Evolutionary conservation across 805 yeast species (phyloP), one percentile per base, ranked within the genome.

Genomic region (Lachancea meyersii): DNA sequence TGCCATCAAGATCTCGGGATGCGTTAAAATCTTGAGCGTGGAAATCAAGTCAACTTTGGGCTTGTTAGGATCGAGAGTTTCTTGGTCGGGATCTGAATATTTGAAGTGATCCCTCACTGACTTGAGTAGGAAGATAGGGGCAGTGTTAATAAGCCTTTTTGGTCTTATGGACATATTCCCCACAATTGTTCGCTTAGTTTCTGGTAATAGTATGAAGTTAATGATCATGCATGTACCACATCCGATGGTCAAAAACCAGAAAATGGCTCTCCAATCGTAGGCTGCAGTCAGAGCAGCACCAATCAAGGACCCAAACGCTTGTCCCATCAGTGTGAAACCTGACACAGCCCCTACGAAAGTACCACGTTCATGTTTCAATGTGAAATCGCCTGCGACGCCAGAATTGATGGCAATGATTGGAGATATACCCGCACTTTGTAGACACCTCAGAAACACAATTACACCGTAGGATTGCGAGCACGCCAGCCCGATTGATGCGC

Each of bases 81-180:
- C 55, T 28, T 32, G 43, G 39, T 54, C 69, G 33, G 62, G 72
- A 20, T 48, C 35, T 40, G 58, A 55, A 17, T 55, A 44, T 20
- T 49, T 63, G 52, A 61, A 53, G 40, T 48, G 37, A 32, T 39
- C 45, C 43, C 44, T 40, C 7, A 57, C 52, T 2, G 44, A 14
- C 10, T 53, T 54, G 32, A 51, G 35, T 27, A 38, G 48, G 31
- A 76, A 57, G 1, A 75, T 55, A 0, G 80, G 79, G 3, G 79
- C 70, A 32, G 55, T 62, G 48, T 76, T 70, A 8, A 72, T 22
- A 3, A 64, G 34, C 1, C 44, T 52, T 27, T 53, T 59, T 1
- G 93, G 93, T n/a, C 46, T 54, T 0, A 79, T 61, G 0, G 87
- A 74, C 1, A 86, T 79, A 58, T 84, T 85, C 0, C 93, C 95